These are phyloP conservation scores for Babesia divergens DNA, from an alignment of 169 alveolate genomes.

Conservation along the genomic window DNA sequence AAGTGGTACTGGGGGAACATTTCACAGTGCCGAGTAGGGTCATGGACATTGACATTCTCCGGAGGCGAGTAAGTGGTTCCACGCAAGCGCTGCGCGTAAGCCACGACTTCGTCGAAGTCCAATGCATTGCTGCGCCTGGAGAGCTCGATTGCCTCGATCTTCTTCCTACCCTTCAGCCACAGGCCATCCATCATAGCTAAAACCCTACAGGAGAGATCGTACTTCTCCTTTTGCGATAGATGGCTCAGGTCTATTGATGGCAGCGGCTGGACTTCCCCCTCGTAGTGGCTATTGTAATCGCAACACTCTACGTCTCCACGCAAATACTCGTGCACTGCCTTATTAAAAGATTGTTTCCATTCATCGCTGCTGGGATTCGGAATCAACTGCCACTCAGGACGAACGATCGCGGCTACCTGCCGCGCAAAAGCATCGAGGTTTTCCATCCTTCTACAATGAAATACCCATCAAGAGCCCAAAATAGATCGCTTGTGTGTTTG, in stretches of 20 bases:
- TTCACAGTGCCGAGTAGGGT: slow-evolving; percentile 70
- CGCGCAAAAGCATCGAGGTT: not conserved
- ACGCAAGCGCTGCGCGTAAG: slow-evolving; percentile 63
- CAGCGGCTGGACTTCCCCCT: not conserved
- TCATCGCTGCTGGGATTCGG: slow-evolving; percentile 18
- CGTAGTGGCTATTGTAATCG: not conserved
- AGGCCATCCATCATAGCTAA: slow-evolving; percentile 71
- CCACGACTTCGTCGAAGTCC: slow-evolving; percentile 62
- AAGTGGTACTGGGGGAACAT: slow-evolving; percentile 76
- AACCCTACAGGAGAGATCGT: slow-evolving; percentile 49
- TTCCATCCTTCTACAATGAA: slow-evolving; percentile 3
- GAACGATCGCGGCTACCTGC: not conserved
- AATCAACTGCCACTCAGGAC: slow-evolving; percentile 16
- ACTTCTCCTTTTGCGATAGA: slow-evolving; percentile 35
- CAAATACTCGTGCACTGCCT: not conserved
- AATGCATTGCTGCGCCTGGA: slow-evolving; percentile 50
- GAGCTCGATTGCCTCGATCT: slow-evolving; percentile 65
- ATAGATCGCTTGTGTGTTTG: too few species aligned
- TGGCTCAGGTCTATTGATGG: not conserved
- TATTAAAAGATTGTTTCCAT: not conserved
- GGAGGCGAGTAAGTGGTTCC: slow-evolving; percentile 80
- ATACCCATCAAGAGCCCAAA: too few species aligned
- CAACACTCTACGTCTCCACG: not conserved
- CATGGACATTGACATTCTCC: slow-evolving; percentile 68
- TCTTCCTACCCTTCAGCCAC: slow-evolving; percentile 70